Percentiles rank a stretch among this genome's conserved stretches.
phyloP scores from a whole-genome alignment of 805 yeast species.

The Candida ficus region DNA sequence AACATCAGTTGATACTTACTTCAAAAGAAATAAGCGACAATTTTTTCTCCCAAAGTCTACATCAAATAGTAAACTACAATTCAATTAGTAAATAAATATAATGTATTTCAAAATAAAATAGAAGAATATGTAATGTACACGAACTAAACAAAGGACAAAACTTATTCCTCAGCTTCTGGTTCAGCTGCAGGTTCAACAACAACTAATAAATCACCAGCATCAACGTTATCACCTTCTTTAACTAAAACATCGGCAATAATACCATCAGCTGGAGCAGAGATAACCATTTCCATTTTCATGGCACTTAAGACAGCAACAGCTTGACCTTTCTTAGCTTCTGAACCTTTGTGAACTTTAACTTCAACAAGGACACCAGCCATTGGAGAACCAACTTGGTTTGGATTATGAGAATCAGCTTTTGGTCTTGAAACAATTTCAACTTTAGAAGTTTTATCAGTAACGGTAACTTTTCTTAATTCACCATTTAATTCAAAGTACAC shows the following conservation, averaged over 20 bases:
- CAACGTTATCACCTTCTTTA: slow-evolving; percentile 92
- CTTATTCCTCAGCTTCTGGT: neutral
- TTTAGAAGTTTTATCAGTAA: slow-evolving; percentile 82
- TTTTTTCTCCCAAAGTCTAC: too few relatives aligned
- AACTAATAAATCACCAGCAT: slow-evolving; percentile 84
- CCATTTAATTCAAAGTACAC: slow-evolving; percentile 98
- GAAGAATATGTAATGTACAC: neutral
- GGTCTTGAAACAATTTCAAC: slow-evolving; percentile 82
- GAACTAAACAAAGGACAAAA: neutral
- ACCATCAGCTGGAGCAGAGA: slow-evolving; percentile 87
- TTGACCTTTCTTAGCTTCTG: slow-evolving; percentile 93
- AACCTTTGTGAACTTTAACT: slow-evolving; percentile 83
- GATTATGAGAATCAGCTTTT: slow-evolving; percentile 84
- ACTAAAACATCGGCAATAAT: slow-evolving; percentile 70
- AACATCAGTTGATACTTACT: too few relatives aligned
- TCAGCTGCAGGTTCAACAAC: slow-evolving; percentile 35
- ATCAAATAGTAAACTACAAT: too few relatives aligned
- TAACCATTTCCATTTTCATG: slow-evolving; percentile 99
- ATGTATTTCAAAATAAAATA: too few relatives aligned
- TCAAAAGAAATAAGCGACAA: too few relatives aligned
- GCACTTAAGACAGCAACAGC: slow-evolving; percentile 92
- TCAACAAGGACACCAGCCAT: slow-evolving; percentile 99
- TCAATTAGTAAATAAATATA: too few relatives aligned
- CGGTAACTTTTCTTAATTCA: slow-evolving; percentile 93
- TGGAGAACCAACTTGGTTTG: slow-evolving; percentile 95